Base-by-base conservation (phyloP, 176 grass and related monocot genomes). In the Echinochloa phyllopogon region DNA sequence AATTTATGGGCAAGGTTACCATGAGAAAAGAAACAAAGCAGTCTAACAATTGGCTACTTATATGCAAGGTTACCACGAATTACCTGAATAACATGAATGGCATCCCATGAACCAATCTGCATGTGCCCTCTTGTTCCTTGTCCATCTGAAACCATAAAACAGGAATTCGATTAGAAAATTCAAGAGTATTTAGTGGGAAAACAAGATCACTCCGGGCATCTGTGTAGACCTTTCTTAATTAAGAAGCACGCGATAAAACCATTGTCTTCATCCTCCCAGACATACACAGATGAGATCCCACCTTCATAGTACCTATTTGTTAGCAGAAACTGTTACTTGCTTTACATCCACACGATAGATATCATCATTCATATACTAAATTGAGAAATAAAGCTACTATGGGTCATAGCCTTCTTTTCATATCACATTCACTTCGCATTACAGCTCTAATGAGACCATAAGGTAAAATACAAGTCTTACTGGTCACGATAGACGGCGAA, bases 41-140 rank as follows among this genome's bases (percentile, higher is more conserved):
- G 40, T 69, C 69, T 56, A 80, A 80, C 74, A 60, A 80, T 75
- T 59, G 44, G 73, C 4, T 69, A 38, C 5, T 79, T 62, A 69
- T 65, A 20, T 65, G 78, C 11, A 29, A 3, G 65, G 56, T 48
- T 79, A 61, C 72, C 6, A 80, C 40, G 20, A 70, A 53, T 56
- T 41, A 99, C 97, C 97, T 99, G 94, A 84, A 99, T 92, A 78
- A 99, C 92, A 88, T 99, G 97, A 91, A 99, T 91, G 83, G 94
- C 92, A 68, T 99, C 97, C 97, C 97, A 99, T 29, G 94, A 99
- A 85, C 97, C 97, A 70, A 86, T 89, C 60, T 99, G 97, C 78
- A 96, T 86, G 81, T 96, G 76, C 57, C 86, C 94, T 89, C 91
- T 89, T 92, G 88, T 94, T 24, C 92, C 94, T 76, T 94, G 86